Evolutionary conservation across 495 filamentous ascomycete genomes (phyloP), one percentile per base, ranked within the genome.

Genomic region (Chaetomium tenue): DNA sequence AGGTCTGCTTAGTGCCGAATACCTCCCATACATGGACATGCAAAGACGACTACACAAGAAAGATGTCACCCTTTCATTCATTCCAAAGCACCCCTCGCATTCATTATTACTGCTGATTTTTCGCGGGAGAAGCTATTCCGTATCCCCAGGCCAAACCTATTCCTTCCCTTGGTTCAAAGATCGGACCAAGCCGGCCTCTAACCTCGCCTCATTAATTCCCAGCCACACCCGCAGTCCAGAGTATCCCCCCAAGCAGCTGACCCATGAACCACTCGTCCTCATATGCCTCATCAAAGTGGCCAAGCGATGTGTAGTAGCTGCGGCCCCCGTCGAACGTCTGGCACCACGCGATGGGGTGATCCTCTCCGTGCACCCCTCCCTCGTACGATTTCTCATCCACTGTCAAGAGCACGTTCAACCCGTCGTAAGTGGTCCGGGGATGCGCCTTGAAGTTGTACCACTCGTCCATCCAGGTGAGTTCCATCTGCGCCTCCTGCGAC

Each of bases 241-340:
- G 40, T 23, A 78, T 77, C 28, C 67, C 76, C 5, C 68, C 69
- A 7, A 66, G 39, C 6, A 76, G 30, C 54, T 74, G 74, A 2
- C 37, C 66, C 63, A 76, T 66, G 53, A 78, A 78, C 51, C 64
- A 69, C 50, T 64, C 60, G 16, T 79, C 68, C 57, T 68, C 61
- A 57, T 73, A 79, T 3, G 76, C 76, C 42, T 75, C 72, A 28
- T 75, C 72, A 66, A 78, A 79, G 53, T 77, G 77, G 9, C 77
- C 77, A 9, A 78, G 69, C 13, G 74, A 70, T 20, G 74, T 76
- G 51, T 78, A 77, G 42, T 78, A 78, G 2, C 70, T 72, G 16
- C 75, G 66, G 1, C 71, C 74, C 13, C 75, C 75, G 9, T 75
- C 71, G 50, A 78, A 74, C 28, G 74, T 72, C 54, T 71, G 72